These are phyloP conservation scores for Pythium brachiatum DNA, from an alignment of 352 stramenopile species.

Conservation along the genomic window DNA sequence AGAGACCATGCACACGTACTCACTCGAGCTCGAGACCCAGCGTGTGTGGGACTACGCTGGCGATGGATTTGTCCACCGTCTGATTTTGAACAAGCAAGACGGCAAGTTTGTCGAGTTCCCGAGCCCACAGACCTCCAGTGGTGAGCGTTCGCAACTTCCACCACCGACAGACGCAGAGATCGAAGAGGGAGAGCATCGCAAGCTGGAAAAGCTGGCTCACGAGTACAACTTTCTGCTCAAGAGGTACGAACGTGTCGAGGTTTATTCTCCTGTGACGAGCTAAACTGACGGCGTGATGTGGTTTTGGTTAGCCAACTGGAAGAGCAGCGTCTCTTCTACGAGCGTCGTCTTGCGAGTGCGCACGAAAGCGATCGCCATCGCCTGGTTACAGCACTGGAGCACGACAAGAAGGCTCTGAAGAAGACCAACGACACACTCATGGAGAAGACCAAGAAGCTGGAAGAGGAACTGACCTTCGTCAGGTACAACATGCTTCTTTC, in stretches of 20 bases:
- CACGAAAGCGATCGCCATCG: constrained; percentile 60
- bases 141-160: constrained; percentile 67
- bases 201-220: constrained; percentile 94
- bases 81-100: constrained; percentile 90
- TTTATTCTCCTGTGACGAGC: too few species aligned
- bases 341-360: constrained; percentile 65
- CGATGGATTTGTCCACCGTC: constrained; percentile 85
- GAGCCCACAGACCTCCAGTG: constrained; percentile 74
- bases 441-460: constrained; percentile 74
- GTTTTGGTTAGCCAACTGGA: constrained; percentile 88
- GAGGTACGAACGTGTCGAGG: constrained; percentile 38
- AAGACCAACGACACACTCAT: constrained; percentile 60
- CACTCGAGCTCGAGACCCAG: constrained; percentile 93
- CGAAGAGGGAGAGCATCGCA: constrained; percentile 91
- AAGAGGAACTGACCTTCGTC: constrained; percentile 82
- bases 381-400: constrained; percentile 51
- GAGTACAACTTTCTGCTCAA: constrained; percentile 97
- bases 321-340: constrained; percentile 93
- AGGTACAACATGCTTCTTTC: constrained; percentile 30
- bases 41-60: constrained; percentile 96
- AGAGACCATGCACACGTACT: constrained; percentile 93
- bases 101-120: constrained; percentile 96
- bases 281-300: background rate
- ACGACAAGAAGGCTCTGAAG: constrained; percentile 82
- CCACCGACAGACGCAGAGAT: constrained; percentile 74